phyloP scores from a whole-genome alignment of 2,329 filamentous ascomycete species.

The Cordyceps javanica region DNA sequence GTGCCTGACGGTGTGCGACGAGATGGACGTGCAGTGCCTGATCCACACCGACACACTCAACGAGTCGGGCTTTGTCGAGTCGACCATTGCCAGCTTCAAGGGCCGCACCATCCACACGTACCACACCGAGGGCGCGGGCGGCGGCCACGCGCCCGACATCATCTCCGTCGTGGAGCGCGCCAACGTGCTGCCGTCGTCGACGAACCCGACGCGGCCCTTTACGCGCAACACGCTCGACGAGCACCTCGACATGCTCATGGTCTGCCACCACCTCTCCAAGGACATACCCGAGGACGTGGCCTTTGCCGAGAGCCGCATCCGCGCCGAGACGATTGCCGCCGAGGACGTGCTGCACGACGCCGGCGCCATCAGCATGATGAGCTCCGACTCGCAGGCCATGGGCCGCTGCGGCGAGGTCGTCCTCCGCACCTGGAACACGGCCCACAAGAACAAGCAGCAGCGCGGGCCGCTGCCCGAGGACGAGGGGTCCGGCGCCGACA shows the following conservation, averaged over 20 bases:
- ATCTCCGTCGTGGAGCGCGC: constrained; percentile 84
- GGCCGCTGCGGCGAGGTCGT: constrained; percentile 92
- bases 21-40: constrained; percentile 85
- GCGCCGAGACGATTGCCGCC: constrained; percentile 91
- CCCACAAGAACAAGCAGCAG: constrained; percentile 92
- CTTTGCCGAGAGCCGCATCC: constrained; percentile 90
- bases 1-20: constrained; percentile 79
- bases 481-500: constrained; percentile 72
- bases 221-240: constrained; percentile 92
- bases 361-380: constrained; percentile 97
- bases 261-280: constrained; percentile 88
- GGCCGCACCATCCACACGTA: constrained; percentile 90
- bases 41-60: constrained; percentile 97
- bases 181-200: constrained; percentile 66
- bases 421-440: constrained; percentile 90
- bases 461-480: constrained; percentile 73
- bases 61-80: constrained; percentile 94
- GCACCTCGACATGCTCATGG: constrained; percentile 97
- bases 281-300: constrained; percentile 94
- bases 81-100: constrained; percentile 80
- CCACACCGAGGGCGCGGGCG: constrained; percentile 92
- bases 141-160: constrained; percentile 92
- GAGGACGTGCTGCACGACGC: constrained; percentile 94
- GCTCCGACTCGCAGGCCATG: constrained; percentile 92
- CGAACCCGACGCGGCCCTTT: constrained; percentile 86